phyloP scores from a whole-genome alignment of 192 early-diverging fungal genomes.

The Dissophora globulifera region DNA sequence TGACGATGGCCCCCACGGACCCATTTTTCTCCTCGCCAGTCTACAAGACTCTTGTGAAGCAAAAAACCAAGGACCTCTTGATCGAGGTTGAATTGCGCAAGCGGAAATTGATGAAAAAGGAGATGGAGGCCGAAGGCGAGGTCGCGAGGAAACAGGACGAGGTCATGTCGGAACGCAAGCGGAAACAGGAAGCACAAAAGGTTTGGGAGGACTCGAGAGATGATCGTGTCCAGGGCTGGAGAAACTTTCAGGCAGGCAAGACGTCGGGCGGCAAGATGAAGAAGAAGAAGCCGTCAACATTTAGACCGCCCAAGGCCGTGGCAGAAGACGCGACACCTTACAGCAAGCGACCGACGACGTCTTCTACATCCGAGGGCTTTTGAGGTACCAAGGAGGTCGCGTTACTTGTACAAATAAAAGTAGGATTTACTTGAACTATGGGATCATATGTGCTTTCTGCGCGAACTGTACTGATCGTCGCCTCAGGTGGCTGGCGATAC shows the following conservation, averaged over 20 bases:
- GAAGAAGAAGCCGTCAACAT: slow-evolving; percentile 62
- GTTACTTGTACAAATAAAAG: neutral
- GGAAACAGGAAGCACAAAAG: slow-evolving; percentile 65
- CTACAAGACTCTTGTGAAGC: slow-evolving; percentile 56
- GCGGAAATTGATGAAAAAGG: slow-evolving; percentile 61
- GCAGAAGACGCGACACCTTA: slow-evolving; percentile 53
- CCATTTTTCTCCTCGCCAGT: slow-evolving; percentile 57
- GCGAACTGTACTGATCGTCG: no score
- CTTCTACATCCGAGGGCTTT: slow-evolving; percentile 46
- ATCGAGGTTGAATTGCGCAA: slow-evolving; percentile 65
- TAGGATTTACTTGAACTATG: no score
- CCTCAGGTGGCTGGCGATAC: no score
- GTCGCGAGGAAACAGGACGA: slow-evolving; percentile 63
- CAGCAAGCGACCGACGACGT: slow-evolving; percentile 49
- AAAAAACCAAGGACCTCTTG: slow-evolving; percentile 61
- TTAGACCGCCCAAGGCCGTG: slow-evolving; percentile 51
- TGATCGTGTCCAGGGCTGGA: slow-evolving; percentile 67
- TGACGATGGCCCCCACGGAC: slow-evolving; percentile 51
- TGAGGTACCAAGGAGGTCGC: no score
- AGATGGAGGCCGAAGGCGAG: slow-evolving; percentile 67
- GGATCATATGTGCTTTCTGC: no score
- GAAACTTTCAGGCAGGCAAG: slow-evolving; percentile 67
- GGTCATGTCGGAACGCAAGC: slow-evolving; percentile 61
- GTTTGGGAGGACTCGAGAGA: slow-evolving; percentile 69
- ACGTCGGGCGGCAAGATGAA: slow-evolving; percentile 50